These are phyloP conservation scores for Linderniella brevidens DNA, from an alignment of 257 asterid genomes.

Conservation along the genomic window DNA sequence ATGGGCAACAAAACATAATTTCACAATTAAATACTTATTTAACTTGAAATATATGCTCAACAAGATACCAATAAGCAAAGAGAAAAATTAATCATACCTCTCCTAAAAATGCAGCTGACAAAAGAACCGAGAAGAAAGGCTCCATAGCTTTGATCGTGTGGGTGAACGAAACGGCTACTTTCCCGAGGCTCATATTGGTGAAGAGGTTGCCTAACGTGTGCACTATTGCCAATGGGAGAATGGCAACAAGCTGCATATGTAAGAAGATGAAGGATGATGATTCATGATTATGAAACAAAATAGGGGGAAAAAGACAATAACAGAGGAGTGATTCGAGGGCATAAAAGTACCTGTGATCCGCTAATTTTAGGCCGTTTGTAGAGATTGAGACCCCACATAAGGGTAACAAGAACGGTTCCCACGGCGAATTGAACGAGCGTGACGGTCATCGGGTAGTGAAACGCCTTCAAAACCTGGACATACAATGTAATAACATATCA, in stretches of 20 bases:
- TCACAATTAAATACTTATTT: no score
- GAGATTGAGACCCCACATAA: slow-evolving; percentile 66
- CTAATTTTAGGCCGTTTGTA: slow-evolving; percentile 74
- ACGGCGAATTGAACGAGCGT: slow-evolving; percentile 60
- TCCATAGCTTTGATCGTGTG: slow-evolving; percentile 93
- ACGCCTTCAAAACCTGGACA: slow-evolving; percentile 59
- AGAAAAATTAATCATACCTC: slow-evolving; percentile 24
- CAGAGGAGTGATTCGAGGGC: background rate
- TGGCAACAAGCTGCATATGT: slow-evolving; percentile 54
- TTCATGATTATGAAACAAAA: slow-evolving; percentile 2
- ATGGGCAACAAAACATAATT: background rate
- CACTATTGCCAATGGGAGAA: slow-evolving; percentile 70
- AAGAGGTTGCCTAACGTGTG: slow-evolving; percentile 83
- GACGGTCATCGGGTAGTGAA: slow-evolving; percentile 57
- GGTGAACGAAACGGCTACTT: slow-evolving; percentile 85
- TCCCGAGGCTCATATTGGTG: slow-evolving; percentile 91
- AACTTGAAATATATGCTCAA: no score
- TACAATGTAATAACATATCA: slow-evolving; percentile 8
- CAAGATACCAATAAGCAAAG: background rate
- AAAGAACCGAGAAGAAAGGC: slow-evolving; percentile 83
- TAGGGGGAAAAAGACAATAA: background rate
- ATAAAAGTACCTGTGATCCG: slow-evolving; percentile 48
- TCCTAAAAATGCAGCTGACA: slow-evolving; percentile 76
- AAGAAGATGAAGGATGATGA: background rate
- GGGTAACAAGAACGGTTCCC: slow-evolving; percentile 41